phyloP scores from a whole-genome alignment of 1,284 basidiomycete species.

The Phellinidium pouzarii region DNA sequence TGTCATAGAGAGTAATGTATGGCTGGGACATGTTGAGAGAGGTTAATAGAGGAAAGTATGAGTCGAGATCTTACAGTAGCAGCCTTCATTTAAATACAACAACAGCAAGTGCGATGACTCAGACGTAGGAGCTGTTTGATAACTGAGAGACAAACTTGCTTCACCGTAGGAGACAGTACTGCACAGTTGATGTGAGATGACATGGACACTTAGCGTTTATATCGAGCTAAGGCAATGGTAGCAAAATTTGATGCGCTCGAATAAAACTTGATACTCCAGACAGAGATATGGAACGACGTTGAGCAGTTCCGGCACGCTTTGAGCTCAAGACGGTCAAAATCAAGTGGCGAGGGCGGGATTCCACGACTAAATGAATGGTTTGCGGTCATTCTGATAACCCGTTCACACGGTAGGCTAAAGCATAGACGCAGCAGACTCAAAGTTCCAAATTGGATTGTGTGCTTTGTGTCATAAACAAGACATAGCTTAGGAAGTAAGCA shows the following conservation, averaged over 20 bases:
- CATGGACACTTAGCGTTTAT: conserved; percentile 13
- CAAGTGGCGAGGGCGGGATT: conserved; percentile 13
- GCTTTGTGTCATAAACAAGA: neutral
- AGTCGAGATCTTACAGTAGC: conserved; percentile 7
- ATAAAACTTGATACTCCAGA: neutral
- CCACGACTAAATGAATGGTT: neutral
- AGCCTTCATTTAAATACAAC: conserved; percentile 15
- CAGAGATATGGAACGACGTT: neutral
- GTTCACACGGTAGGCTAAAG: conserved; percentile 1
- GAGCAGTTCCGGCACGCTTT: neutral
- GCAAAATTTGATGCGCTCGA: conserved; percentile 10
- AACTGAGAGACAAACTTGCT: neutral
- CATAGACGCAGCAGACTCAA: conserved; percentile 1
- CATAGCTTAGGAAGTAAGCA: conserved; percentile 3
- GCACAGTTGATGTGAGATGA: conserved; percentile 17
- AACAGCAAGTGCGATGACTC: conserved; percentile 4
- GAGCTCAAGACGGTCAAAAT: conserved; percentile 7
- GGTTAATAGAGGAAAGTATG: neutral
- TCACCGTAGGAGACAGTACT: conserved; percentile 1
- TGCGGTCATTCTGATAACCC: conserved; percentile 7
- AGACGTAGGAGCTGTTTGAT: neutral
- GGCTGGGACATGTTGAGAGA: conserved; percentile 31
- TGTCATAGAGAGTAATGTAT: conserved; percentile 58
- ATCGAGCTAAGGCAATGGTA: neutral
- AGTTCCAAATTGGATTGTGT: neutral